A percentile compares a stretch with the other conserved stretches of the same genome.
Evolutionary conservation across 768 basidiomycete genomes (phyloP).

Genomic region (Trametes meyenii): DNA sequence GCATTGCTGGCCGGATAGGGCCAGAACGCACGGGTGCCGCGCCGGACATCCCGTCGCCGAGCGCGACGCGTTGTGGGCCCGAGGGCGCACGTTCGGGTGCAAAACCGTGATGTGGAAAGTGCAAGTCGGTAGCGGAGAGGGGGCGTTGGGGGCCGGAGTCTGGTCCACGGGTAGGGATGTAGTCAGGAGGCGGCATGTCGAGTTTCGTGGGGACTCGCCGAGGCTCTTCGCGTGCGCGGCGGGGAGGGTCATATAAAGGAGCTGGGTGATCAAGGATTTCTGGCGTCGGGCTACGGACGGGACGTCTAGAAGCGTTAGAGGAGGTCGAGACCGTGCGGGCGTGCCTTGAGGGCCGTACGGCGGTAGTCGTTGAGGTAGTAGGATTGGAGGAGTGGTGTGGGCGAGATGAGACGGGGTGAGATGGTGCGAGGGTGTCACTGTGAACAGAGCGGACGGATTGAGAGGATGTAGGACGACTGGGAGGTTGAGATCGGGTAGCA

Average conservation of each 20-base stretch:
- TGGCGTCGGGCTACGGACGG: constrained; percentile 8
- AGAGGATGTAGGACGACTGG: constrained; percentile 31
- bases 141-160: constrained; percentile 14
- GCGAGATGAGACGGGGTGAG: constrained; percentile 10
- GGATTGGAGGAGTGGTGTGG: neutral
- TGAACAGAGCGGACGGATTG: constrained; percentile 26
- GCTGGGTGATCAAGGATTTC: neutral
- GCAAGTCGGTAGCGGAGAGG: constrained; percentile 16
- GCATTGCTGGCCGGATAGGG: constrained; percentile 12
- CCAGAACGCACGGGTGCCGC: constrained; percentile 8
- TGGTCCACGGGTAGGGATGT: constrained; percentile 19
- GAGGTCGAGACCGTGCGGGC: constrained; percentile 16
- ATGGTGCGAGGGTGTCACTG: constrained; percentile 4
- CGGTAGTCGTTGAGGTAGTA: neutral
- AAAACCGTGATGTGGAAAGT: constrained; percentile 10
- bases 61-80: constrained; percentile 17
- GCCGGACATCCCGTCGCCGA: neutral
- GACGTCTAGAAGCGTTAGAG: constrained; percentile 7
- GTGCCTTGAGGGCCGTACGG: constrained; percentile 8
- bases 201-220: constrained; percentile 9
- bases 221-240: constrained; percentile 15
- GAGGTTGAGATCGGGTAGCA: constrained; percentile 29
- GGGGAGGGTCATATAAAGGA: constrained; percentile 5
- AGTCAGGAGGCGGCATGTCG: constrained; percentile 28
- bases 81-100: neutral